phyloP scores from a whole-genome alignment of 225 moss, liverwort and hornwort genomes.

The Sphagnum tenellum region DNA sequence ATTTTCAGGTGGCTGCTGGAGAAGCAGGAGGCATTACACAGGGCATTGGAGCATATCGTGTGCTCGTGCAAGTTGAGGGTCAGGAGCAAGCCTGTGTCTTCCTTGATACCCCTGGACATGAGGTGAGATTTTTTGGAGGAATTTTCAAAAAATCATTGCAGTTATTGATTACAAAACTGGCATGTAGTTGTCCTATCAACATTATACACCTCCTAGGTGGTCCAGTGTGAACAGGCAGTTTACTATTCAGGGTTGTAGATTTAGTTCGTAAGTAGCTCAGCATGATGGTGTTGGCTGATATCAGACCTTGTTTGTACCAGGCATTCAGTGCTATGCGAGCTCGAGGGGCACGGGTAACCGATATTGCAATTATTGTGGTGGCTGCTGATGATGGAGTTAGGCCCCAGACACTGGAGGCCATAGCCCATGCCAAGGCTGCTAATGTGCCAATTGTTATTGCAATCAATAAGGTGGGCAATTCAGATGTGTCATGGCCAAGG shows the following conservation, averaged over 20 bases:
- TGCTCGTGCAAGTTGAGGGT: conserved; percentile 62
- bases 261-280: too few relatives aligned
- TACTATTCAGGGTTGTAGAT: too few relatives aligned
- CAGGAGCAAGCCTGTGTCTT: conserved; percentile 82
- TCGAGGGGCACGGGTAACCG: conserved; percentile 86
- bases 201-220: too few relatives aligned
- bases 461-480: conserved; percentile 66
- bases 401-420: conserved; percentile 86
- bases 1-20: conserved; percentile 76
- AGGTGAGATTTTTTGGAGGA: conserved; percentile 21
- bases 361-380: conserved; percentile 91
- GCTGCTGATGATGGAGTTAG: conserved; percentile 99
- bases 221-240: too few relatives aligned
- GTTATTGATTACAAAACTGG: too few relatives aligned
- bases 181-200: too few relatives aligned
- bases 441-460: conserved; percentile 86
- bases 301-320: conserved; percentile 19
- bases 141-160: too few relatives aligned
- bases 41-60: conserved; percentile 92
- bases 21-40: conserved; percentile 98
- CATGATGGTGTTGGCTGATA: neutral
- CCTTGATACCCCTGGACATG: conserved; percentile 92
- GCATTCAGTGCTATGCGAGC: conserved; percentile 99
- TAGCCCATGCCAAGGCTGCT: conserved; percentile 93
- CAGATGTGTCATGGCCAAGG: too few relatives aligned